Conservation (phyloP, 441 rosid genomes). For the Pelargonium fulgidum region DNA sequence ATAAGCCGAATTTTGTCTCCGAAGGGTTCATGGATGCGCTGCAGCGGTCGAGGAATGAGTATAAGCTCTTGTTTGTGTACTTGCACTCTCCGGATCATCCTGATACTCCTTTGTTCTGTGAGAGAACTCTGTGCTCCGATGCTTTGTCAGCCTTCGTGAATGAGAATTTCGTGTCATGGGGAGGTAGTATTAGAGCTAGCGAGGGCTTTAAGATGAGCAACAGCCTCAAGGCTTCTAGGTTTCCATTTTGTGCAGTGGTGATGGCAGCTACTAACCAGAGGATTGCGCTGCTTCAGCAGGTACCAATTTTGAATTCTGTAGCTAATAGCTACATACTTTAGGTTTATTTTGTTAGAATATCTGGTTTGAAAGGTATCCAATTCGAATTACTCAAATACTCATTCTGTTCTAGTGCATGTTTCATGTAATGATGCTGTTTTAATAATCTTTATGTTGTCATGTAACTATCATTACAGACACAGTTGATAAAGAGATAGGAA, state of each 20-base stretch:
- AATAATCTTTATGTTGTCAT: too few species aligned
- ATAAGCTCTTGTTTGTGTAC: conserved; percentile 75
- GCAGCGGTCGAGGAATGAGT: conserved; percentile 63
- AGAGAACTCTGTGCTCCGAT: conserved; percentile 64
- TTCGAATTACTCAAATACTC: too few species aligned
- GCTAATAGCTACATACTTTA: too few species aligned
- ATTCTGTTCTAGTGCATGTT: too few species aligned
- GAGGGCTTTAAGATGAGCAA: conserved; percentile 99
- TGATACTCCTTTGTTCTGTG: conserved; percentile 68
- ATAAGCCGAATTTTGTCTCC: conserved; percentile 57
- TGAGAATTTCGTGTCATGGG: conserved; percentile 91
- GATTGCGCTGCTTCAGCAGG: conserved; percentile 93
- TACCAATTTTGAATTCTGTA: conserved; percentile 12
- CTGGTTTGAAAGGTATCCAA: too few species aligned
- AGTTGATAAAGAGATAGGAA: too few species aligned
- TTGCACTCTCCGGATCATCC: conserved; percentile 97
- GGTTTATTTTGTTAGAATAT: too few species aligned
- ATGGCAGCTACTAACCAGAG: conserved; percentile 94
- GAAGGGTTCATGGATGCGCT: conserved; percentile 95
- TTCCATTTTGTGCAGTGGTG: conserved; percentile 88
- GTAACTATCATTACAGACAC: too few species aligned
- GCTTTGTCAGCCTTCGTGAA: conserved; percentile 56
- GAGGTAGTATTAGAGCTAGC: conserved; percentile 82
- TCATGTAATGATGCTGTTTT: too few species aligned
- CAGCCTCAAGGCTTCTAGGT: conserved; percentile 89